Base-by-base conservation (phyloP, 441 rosid genomes). In the Pelargonium myrrhifolium region DNA sequence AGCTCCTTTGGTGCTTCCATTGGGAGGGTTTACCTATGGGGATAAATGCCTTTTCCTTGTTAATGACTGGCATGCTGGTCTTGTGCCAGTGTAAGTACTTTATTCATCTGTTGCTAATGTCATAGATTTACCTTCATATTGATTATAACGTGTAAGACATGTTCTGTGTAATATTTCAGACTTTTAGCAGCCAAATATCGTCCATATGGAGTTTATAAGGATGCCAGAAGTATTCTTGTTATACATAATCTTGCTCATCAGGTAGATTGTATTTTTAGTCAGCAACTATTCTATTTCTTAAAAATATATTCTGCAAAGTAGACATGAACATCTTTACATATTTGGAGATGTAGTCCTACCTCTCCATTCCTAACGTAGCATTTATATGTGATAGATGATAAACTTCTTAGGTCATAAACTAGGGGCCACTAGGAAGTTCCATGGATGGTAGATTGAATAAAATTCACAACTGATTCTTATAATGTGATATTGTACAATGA, bases 21-120 rank as follows among this genome's bases (percentile, higher is more conserved):
- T 93, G 71, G 97, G 99, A 69, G 99, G 99, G 26, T 91, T 79
- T 67, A 88, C 90, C 35, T 93, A 89, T 62, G 99, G 99, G 64
- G 97, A 89, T 78, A 90, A 91, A 71, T 88, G 95, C 68, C 82
- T 93, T 66, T 93, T 90, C 75, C 90, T 93, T 55, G 96, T 88
- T 70, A 93, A 93, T 73, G 99, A 93, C 85, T 93, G 99, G 99
- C 99, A 93, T 75, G 92, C 97, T 49, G 83, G 97, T 69, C 90
- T 93, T 64, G 97, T 91, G 64, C 92, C 99, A 18, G 82, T 88
- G 97, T 93, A 85, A 85, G 80, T 69, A 22, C 21, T 70, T 58
- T 6, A 60, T 55, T 22, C 18, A 55, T 55, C 60, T 20, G 11
- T 55, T 20, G 24, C 11, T 20, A 55, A 55, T 55, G 20, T 55